phyloP scores from a whole-genome alignment of 1,284 basidiomycete species.

The Anthracocystis setariae region DNA sequence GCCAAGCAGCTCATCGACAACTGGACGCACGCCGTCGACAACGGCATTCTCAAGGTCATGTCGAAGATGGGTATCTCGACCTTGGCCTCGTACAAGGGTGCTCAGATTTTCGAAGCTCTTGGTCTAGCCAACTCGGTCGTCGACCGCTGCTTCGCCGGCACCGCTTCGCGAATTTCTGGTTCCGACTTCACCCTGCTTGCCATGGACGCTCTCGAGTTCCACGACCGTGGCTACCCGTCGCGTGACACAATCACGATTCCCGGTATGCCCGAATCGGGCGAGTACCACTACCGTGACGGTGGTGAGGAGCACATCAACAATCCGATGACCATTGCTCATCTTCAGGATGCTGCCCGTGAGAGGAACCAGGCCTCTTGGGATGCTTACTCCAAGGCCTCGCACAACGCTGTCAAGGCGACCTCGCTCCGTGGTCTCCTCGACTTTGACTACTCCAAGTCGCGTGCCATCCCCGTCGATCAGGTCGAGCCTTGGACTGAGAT shows the following conservation, averaged over 20 bases:
- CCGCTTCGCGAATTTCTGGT: conserved; percentile 62
- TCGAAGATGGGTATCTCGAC: conserved; percentile 67
- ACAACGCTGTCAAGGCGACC: conserved; percentile 60
- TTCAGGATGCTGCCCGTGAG: conserved; percentile 63
- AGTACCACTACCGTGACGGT: conserved; percentile 66
- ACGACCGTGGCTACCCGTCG: conserved; percentile 63
- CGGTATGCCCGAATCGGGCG: conserved; percentile 62
- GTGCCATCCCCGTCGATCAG: conserved; percentile 64
- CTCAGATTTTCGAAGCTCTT: conserved; percentile 66
- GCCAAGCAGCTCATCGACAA: conserved; percentile 57
- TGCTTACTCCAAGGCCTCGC: conserved; percentile 61
- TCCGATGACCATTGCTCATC: conserved; percentile 61
- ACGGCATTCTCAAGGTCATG: conserved; percentile 65
- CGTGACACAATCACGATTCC: conserved; percentile 56
- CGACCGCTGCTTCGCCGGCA: conserved; percentile 65
- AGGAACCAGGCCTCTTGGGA: conserved; percentile 63
- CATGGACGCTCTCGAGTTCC: conserved; percentile 64
- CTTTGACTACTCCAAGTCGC: conserved; percentile 59
- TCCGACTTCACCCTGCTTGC: conserved; percentile 61
- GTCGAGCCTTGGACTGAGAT: conserved; percentile 67
- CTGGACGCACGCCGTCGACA: conserved; percentile 60
- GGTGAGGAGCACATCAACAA: conserved; percentile 66
- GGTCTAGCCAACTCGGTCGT: conserved; percentile 60
- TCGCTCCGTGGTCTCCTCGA: conserved; percentile 64
- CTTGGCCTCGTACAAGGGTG: conserved; percentile 65